These are phyloP conservation scores for Rusavskia elegans DNA, from an alignment of 495 filamentous ascomycete genomes.

Conservation along the genomic window DNA sequence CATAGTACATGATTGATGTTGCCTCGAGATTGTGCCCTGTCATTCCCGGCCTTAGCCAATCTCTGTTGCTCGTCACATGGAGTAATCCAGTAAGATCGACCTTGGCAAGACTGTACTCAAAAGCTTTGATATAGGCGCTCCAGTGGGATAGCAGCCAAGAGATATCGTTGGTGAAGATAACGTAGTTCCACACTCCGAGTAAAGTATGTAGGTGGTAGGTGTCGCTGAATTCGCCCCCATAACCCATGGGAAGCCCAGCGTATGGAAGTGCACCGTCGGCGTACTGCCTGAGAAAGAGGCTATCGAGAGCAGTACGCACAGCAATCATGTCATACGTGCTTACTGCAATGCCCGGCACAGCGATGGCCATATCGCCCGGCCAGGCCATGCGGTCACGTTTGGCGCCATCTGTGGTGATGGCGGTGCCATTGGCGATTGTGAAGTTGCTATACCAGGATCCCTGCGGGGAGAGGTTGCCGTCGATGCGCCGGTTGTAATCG, in stretches of 20 bases:
- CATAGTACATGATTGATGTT: constrained; percentile 23
- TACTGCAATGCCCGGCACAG: constrained; percentile 37
- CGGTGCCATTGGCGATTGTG: constrained; percentile 34
- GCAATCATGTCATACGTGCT: constrained; percentile 43
- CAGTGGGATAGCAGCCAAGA: constrained; percentile 33
- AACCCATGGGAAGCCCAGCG: constrained; percentile 40
- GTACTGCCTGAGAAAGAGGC: constrained; percentile 44
- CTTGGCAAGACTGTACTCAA: constrained; percentile 37
- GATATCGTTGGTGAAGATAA: constrained; percentile 39
- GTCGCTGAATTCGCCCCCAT: constrained; percentile 30
- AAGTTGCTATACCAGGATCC: constrained; percentile 37
- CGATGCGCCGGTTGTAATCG: constrained; percentile 8
- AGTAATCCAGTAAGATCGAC: constrained; percentile 35
- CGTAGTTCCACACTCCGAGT: constrained; percentile 47
- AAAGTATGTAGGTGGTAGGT: constrained; percentile 51
- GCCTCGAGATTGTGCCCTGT: constrained; percentile 22
- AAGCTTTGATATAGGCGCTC: constrained; percentile 33
- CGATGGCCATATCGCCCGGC: constrained; percentile 47
- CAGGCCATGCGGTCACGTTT: constrained; percentile 42
- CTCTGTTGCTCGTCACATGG: constrained; percentile 36
- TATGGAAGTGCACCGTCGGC: constrained; percentile 35
- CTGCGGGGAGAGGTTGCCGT: not conserved
- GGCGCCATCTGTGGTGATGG: constrained; percentile 37
- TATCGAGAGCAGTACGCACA: constrained; percentile 43
- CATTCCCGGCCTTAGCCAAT: constrained; percentile 32